Base-by-base conservation (phyloP, 495 filamentous ascomycete genomes). In the Penicillium parvum region DNA sequence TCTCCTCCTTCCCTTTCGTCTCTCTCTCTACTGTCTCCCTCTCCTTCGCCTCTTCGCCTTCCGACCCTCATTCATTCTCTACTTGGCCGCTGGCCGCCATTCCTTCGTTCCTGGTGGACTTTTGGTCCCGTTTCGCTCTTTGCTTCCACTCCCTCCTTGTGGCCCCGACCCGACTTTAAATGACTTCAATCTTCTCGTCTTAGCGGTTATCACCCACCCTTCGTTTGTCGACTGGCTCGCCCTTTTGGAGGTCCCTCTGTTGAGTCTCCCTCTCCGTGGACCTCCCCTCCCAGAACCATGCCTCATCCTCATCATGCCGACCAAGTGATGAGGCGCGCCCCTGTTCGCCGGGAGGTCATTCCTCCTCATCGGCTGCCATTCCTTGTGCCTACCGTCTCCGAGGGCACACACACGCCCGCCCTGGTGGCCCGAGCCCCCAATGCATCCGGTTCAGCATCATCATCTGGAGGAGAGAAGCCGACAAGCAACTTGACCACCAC, bases 401-500 rank as follows among this genome's bases (percentile, higher is more conserved):
- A 29, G 23, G 37, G 11, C 18, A 27, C 54, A 5, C 46, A 47
- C 12, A 8, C 38, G 5, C 58, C 66, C 5, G 57, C 61, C 11
- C 35, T 68, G 21, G 53, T 63, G 15, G 61, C 47, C 37, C 54
- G 66, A 58, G 53, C 47, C 16, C 52, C 58, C 20, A 16, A 45
- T n/a, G 39, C 57, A 5, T 43, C 56, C 20, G 32, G 40, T 19
- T 22, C 48, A 14, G 15, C 12, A 9, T 34, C 28, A 15, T 45
- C 43, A 7, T 46, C 42, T 33, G 37, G 40, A 22, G 38, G 57
- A 16, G 57, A 58, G 32, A 68, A 68, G 34, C 74, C 81, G 3
- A 74, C 74, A 2, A 76, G 78, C 38, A 61, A 71, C 3, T 57
- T 70, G 12, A 69, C 69, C 9, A 81, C 69, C n/a, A 71, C 79